phyloP scores from a whole-genome alignment of 768 basidiomycete genomes.

The Leccinellum rugosiceps region DNA sequence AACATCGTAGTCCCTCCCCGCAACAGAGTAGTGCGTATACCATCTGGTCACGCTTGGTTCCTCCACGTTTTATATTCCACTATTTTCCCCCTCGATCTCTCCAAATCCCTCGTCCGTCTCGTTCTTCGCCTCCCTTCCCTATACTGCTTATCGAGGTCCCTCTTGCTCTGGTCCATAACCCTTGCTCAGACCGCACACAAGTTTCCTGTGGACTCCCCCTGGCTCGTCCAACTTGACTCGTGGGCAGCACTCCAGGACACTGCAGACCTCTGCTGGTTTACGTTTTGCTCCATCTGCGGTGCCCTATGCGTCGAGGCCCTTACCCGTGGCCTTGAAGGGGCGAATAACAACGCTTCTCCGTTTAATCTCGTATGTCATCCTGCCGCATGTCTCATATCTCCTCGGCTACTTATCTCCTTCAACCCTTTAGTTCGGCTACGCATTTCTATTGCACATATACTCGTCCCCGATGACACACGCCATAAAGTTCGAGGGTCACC shows the following conservation, averaged over 20 bases:
- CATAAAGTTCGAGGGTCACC: conserved; percentile 38
- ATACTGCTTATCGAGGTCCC: conserved; percentile 54
- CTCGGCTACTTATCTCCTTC: not conserved
- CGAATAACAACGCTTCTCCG: conserved; percentile 53
- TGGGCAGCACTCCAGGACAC: conserved; percentile 54
- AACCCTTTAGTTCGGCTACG: conserved; percentile 60
- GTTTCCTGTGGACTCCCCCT: conserved; percentile 34
- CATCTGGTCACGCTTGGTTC: conserved; percentile 24
- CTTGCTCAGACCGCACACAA: conserved; percentile 53
- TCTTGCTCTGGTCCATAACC: conserved; percentile 56
- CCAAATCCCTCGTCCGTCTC: conserved; percentile 51
- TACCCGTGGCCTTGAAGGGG: conserved; percentile 65
- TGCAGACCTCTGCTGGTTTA: conserved; percentile 67
- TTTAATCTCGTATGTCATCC: conserved; percentile 65
- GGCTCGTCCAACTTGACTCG: conserved; percentile 35
- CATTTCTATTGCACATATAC: conserved; percentile 73
- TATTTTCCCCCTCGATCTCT: conserved; percentile 64
- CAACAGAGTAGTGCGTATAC: conserved; percentile 19
- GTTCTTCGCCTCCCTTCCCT: conserved; percentile 61
- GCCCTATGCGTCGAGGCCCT: conserved; percentile 65
- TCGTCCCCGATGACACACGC: conserved; percentile 60
- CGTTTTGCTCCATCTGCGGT: conserved; percentile 64
- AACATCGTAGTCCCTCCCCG: conserved; percentile 72
- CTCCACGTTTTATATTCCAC: conserved; percentile 30
- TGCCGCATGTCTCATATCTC: conserved; percentile 1